phyloP scores from a whole-genome alignment of 2,329 filamentous ascomycete species.

The Hypoxylon sp. region DNA sequence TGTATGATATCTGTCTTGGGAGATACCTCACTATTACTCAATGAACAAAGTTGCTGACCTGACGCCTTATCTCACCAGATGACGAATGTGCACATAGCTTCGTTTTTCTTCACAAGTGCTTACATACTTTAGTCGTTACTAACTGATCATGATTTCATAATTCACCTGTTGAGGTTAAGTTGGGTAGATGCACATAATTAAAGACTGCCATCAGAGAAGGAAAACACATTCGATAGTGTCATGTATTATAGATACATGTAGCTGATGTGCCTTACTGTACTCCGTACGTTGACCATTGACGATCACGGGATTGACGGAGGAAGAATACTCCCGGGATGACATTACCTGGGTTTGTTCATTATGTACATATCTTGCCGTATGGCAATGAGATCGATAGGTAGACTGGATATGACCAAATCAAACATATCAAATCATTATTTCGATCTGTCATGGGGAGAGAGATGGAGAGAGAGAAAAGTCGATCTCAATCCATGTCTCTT shows the following conservation, averaged over 20 bases:
- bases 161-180: constrained; percentile 2
- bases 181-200: background rate
- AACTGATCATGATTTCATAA: background rate
- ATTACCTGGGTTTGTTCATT: background rate
- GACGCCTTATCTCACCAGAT: background rate
- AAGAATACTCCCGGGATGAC: constrained; percentile 23
- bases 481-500: constrained; percentile 28
- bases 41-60: constrained; percentile 1
- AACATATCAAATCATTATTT: constrained; percentile 33
- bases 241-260: constrained; percentile 16
- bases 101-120: constrained; percentile 1
- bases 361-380: constrained; percentile 5
- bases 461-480: constrained; percentile 11
- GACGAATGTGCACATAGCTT: background rate
- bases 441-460: constrained; percentile 22
- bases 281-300: constrained; percentile 5
- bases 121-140: background rate
- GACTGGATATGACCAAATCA: constrained; percentile 8
- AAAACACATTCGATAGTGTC: background rate
- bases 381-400: background rate
- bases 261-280: constrained; percentile 35
- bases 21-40: background rate
- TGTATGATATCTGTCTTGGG: background rate
- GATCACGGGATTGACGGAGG: constrained; percentile 19
- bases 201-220: constrained; percentile 4